Evolutionary conservation across 306 rosid genomes (phyloP), one percentile per base, ranked within the genome.

Genomic region (Astragalus membranaceus): DNA sequence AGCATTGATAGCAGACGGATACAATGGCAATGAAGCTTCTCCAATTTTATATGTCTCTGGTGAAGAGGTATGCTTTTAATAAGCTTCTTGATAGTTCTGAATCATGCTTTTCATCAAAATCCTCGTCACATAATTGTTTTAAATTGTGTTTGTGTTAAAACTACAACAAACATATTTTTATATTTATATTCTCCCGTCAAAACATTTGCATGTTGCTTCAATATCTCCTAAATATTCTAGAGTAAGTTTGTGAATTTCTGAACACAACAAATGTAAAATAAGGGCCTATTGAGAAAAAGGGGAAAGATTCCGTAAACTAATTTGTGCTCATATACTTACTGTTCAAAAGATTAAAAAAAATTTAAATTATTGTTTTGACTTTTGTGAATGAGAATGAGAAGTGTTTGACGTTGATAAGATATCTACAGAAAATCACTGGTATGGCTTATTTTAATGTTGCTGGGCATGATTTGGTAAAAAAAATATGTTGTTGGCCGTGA

Each of bases 11-110:
- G 89, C 96, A 76, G 84, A 84, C 55, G 87, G 85, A 56, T 5
- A 56, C 60, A 83, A 70, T 3, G 70, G 35, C 36, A 74, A 80
- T 78, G 58, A 70, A 68, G 82, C 75, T 7, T 80, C 85, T 64
- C 75, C 87, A 10, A 96, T 90, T 52, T 72, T 94, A 53, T 94
- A 90, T 65, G 96, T 94, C 29, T 94, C 98, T 29, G 98, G 98
- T 66, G 98, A 94, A 87, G 98, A 94, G 98, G 98, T 94, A 52
- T 73, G 78, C 76, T 63, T 74, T 70, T 61, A 56, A 62, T 64
- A 71, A 30, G 47, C 67, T 16, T 70, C 37, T 8, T 54, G 58
- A 47, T 67, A 26, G 35, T 61, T 63, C 57, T 63, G 50, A 20
- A 23, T 69, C 39, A 47, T 8, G 20, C 4, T 58, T 26, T 7